Evolutionary conservation across 768 basidiomycete genomes (phyloP).

Genomic region (Favolaschia claudopus): DNA sequence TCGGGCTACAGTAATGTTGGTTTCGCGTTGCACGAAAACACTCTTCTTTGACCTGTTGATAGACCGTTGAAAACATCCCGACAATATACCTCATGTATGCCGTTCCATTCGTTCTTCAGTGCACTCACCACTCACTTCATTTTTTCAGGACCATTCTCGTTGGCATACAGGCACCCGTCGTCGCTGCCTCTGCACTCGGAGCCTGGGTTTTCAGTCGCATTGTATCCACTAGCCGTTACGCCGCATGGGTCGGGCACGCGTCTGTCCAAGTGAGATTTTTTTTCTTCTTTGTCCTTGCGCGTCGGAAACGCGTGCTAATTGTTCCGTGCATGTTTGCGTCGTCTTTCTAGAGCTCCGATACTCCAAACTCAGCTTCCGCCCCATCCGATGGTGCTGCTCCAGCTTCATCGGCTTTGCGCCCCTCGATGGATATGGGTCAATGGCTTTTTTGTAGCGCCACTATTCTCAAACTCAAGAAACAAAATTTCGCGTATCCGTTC

Average conservation of each 20-base stretch:
- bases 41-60: background rate
- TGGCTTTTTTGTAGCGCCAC: no score
- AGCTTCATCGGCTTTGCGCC: no score
- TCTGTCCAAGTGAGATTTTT: no score
- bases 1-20: slow-evolving; percentile 5
- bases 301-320: no score
- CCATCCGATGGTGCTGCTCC: slow-evolving; percentile 45
- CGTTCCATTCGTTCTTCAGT: background rate
- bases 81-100: slow-evolving; percentile 11
- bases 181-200: slow-evolving; percentile 51
- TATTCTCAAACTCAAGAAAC: no score
- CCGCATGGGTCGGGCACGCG: no score
- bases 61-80: slow-evolving; percentile 24
- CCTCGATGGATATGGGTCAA: no score
- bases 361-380: slow-evolving; percentile 73
- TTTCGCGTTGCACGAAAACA: background rate
- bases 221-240: slow-evolving; percentile 56
- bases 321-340: no score
- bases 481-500: no score
- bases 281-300: no score
- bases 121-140: background rate
- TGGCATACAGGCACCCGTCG: slow-evolving; percentile 47
- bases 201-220: slow-evolving; percentile 49
- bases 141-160: slow-evolving; percentile 47
- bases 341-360: no score